phyloP scores from a whole-genome alignment of 2,329 filamentous ascomycete species.

The Malbranchea cinnamomea region DNA sequence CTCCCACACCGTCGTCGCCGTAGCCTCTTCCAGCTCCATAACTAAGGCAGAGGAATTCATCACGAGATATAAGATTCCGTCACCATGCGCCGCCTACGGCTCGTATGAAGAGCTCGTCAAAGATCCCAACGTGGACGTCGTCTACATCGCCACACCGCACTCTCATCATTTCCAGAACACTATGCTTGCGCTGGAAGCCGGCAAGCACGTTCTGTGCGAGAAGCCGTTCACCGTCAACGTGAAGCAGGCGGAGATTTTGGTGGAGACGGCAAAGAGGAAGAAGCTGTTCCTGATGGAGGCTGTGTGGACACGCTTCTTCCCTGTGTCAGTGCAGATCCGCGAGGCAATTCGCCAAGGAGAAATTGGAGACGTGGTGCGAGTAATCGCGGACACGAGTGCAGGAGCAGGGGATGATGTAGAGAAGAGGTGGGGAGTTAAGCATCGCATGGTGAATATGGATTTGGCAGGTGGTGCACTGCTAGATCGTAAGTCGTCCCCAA shows the following conservation, averaged over 20 bases:
- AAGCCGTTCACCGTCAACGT: slow-evolving; percentile 82
- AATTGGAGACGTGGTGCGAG: slow-evolving; percentile 44
- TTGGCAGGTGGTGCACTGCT: slow-evolving; percentile 71
- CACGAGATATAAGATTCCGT: slow-evolving; percentile 51
- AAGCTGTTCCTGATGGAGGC: slow-evolving; percentile 70
- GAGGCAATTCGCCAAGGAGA: slow-evolving; percentile 41
- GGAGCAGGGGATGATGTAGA: slow-evolving; percentile 40
- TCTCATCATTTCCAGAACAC: slow-evolving; percentile 87
- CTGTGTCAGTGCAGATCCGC: slow-evolving; percentile 56
- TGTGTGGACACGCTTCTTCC: slow-evolving; percentile 83
- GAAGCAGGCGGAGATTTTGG: slow-evolving; percentile 56
- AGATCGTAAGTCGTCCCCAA: slow-evolving; percentile 37
- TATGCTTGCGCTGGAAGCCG: slow-evolving; percentile 67
- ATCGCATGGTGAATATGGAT: slow-evolving; percentile 72
- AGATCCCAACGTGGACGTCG: slow-evolving; percentile 64
- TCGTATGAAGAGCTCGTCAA: slow-evolving; percentile 69
- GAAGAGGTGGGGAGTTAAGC: slow-evolving; percentile 42
- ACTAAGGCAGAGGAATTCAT: slow-evolving; percentile 59
- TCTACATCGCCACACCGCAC: slow-evolving; percentile 84
- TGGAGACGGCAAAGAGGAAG: slow-evolving; percentile 57
- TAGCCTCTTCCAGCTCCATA: slow-evolving; percentile 61
- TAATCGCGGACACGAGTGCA: slow-evolving; percentile 47
- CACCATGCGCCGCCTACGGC: slow-evolving; percentile 56
- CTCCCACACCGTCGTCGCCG: slow-evolving; percentile 62
- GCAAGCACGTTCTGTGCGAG: slow-evolving; percentile 82